Evolutionary conservation across 768 basidiomycete species (phyloP).

Genomic region (Chalciporus pseudorubinellus): DNA sequence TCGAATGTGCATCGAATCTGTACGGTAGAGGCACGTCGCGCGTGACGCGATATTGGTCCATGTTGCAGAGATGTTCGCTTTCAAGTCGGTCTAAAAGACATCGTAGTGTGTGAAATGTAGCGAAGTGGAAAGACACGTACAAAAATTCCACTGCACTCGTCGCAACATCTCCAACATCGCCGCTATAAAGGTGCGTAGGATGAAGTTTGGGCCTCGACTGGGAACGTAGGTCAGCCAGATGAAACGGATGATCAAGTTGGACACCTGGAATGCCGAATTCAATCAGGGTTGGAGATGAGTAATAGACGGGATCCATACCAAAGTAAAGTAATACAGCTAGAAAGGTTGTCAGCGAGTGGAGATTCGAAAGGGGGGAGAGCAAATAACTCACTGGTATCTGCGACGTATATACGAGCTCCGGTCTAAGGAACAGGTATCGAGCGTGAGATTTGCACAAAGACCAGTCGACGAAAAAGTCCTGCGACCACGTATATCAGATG

Average conservation of each 20-base stretch:
- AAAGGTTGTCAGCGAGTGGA: neutral
- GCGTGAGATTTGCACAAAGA: slow-evolving; percentile 64
- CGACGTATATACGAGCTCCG: slow-evolving; percentile 71
- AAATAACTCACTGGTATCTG: slow-evolving; percentile 48
- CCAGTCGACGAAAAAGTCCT: slow-evolving; percentile 95
- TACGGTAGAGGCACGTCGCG: slow-evolving; percentile 86
- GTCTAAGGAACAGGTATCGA: slow-evolving; percentile 61
- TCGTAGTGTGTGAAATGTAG: neutral
- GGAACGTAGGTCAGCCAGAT: slow-evolving; percentile 82
- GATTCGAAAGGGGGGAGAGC: neutral
- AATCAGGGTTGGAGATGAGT: neutral
- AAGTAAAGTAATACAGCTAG: slow-evolving; percentile 76
- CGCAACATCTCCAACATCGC: slow-evolving; percentile 75
- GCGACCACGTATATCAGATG: neutral
- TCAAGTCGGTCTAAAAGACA: slow-evolving; percentile 64
- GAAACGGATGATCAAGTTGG: slow-evolving; percentile 76
- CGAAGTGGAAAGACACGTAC: slow-evolving; percentile 41
- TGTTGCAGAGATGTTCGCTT: slow-evolving; percentile 91
- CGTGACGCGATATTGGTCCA: slow-evolving; percentile 88
- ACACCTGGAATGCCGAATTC: slow-evolving; percentile 35
- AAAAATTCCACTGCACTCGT: slow-evolving; percentile 90
- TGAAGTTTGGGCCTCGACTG: slow-evolving; percentile 40
- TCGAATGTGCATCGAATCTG: slow-evolving; percentile 46
- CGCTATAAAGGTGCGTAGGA: slow-evolving; percentile 62
- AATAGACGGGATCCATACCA: slow-evolving; percentile 43